A percentile compares a stretch with the other conserved stretches of the same genome.
These are phyloP conservation scores for Paraglomus brasilianum DNA, from an alignment of 192 early-diverging fungal species.

Conservation along the genomic window DNA sequence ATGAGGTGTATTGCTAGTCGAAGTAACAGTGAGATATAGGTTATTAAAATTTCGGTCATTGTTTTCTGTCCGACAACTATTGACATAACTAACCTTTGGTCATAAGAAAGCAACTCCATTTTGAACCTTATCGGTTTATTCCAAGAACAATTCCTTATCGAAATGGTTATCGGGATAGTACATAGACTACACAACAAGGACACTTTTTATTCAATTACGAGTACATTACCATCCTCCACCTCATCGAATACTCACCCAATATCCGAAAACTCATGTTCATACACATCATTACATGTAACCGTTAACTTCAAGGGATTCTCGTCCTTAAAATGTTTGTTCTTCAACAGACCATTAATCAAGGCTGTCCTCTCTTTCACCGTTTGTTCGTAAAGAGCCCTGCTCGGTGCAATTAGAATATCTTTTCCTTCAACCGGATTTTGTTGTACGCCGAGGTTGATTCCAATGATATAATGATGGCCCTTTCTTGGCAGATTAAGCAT, in stretches of 20 bases:
- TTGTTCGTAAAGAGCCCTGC: slow-evolving; percentile 64
- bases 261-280: slow-evolving; percentile 47
- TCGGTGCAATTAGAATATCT: slow-evolving; percentile 41
- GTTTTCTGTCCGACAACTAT: no score
- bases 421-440: slow-evolving; percentile 64
- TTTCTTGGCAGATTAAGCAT: slow-evolving; percentile 46
- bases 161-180: slow-evolving; percentile 53
- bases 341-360: slow-evolving; percentile 63
- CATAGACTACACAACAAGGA: slow-evolving; percentile 46
- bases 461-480: slow-evolving; percentile 92
- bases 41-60: background rate
- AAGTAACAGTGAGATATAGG: no score
- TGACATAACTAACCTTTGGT: slow-evolving; percentile 20
- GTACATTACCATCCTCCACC: background rate
- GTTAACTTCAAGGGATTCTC: slow-evolving; percentile 67
- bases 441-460: slow-evolving; percentile 84
- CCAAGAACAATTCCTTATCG: slow-evolving; percentile 72
- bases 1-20: slow-evolving; percentile 25
- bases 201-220: background rate
- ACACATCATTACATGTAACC: slow-evolving; percentile 44
- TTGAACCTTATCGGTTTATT: slow-evolving; percentile 57
- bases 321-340: slow-evolving; percentile 59
- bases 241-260: slow-evolving; percentile 48
- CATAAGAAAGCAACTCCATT: slow-evolving; percentile 54
- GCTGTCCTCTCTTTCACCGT: slow-evolving; percentile 66